These are phyloP conservation scores for Ustilago vetiveriae DNA, from an alignment of 1,284 basidiomycete genomes.

Conservation along the genomic window DNA sequence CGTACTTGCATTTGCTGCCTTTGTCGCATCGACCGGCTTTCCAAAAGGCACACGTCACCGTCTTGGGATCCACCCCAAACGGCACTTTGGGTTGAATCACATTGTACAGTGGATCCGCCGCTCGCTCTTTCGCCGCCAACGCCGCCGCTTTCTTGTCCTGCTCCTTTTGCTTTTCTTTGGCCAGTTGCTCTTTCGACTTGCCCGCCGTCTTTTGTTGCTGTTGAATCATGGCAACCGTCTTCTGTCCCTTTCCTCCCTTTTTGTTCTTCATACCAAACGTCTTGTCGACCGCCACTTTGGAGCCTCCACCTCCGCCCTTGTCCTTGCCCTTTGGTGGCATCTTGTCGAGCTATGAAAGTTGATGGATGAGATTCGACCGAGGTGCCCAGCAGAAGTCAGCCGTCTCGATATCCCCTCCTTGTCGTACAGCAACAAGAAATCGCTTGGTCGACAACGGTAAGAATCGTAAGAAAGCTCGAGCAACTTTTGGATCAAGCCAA, in stretches of 20 bases:
- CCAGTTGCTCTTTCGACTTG: conserved; percentile 82
- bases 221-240: conserved; percentile 81
- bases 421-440: too few relatives aligned
- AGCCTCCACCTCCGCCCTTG: conserved; percentile 70
- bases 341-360: conserved; percentile 1
- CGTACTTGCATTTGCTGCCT: conserved; percentile 86
- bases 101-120: conserved; percentile 60
- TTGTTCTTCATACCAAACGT: conserved; percentile 91
- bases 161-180: conserved; percentile 79
- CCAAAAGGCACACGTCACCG: conserved; percentile 63
- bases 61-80: conserved; percentile 77
- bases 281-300: conserved; percentile 62
- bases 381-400: too few relatives aligned
- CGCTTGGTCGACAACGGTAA: too few relatives aligned
- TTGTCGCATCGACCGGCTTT: conserved; percentile 65
- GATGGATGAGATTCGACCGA: too few relatives aligned
- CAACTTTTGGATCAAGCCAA: too few relatives aligned
- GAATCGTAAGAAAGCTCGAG: too few relatives aligned
- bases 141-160: conserved; percentile 86
- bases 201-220: conserved; percentile 73
- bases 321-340: conserved; percentile 64
- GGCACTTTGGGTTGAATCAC: conserved; percentile 77
- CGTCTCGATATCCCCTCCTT: too few relatives aligned
- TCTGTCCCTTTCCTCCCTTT: conserved; percentile 88
- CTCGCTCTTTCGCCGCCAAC: conserved; percentile 79